phyloP scores from a whole-genome alignment of 2,329 filamentous ascomycete genomes.

The Gyromitra esculenta region DNA sequence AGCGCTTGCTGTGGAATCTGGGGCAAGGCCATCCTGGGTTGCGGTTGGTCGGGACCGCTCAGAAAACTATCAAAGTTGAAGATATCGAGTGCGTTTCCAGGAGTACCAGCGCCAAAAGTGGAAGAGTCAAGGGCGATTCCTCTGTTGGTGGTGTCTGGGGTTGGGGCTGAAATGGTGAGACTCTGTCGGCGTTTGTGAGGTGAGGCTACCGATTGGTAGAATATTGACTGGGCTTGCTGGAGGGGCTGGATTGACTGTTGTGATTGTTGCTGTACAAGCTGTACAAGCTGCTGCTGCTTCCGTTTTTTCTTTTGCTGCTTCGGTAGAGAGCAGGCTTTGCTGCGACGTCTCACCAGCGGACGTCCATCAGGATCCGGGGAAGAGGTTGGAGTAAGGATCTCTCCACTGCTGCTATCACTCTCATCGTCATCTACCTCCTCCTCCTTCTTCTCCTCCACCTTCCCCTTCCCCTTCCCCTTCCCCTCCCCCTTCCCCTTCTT shows the following conservation, averaged over 20 bases:
- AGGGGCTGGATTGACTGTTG: background rate
- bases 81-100: background rate
- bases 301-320: no score
- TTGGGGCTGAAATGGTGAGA: no score
- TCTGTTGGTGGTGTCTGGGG: no score
- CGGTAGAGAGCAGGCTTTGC: no score
- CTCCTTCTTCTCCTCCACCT: background rate
- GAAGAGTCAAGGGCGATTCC: background rate
- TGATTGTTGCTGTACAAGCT: background rate
- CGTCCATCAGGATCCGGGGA: background rate
- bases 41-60: background rate
- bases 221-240: no score
- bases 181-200: no score
- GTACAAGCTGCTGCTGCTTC: no score
- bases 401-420: background rate
- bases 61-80: background rate
- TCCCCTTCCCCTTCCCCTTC: background rate
- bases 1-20: no score
- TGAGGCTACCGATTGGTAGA: no score
- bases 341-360: background rate
- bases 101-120: background rate
- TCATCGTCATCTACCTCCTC: background rate
- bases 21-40: background rate
- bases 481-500: background rate
- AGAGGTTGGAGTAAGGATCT: background rate